Evolutionary conservation across 495 filamentous ascomycete genomes (phyloP).

Genomic region (Lophium mytilinum): DNA sequence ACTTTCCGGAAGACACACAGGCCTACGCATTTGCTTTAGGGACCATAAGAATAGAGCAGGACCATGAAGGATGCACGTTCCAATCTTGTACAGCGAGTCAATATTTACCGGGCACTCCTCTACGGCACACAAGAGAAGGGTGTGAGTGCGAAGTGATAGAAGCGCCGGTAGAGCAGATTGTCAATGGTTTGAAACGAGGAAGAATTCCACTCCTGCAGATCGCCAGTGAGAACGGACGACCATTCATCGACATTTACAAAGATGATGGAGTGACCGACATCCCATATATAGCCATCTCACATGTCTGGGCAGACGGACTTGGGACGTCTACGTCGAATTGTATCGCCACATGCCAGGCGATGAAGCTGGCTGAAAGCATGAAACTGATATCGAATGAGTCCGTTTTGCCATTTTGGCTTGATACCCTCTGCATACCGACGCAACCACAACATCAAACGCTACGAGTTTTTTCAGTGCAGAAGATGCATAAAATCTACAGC

Average conservation of each 20-base stretch:
- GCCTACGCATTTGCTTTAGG: not conserved
- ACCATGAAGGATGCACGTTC: not conserved
- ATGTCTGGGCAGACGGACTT: not conserved
- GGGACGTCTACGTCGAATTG: not conserved
- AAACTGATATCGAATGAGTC: not conserved
- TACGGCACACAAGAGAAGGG: not conserved
- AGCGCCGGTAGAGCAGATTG: slow-evolving; percentile 1
- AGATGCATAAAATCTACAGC: slow-evolving; percentile 6
- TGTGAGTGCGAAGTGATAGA: not conserved
- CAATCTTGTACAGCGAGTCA: slow-evolving; percentile 2
- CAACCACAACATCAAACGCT: not conserved
- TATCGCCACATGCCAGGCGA: not conserved
- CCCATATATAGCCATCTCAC: not conserved
- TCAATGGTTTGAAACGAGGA: not conserved
- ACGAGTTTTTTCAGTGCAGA: slow-evolving; percentile 2
- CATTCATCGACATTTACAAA: not conserved
- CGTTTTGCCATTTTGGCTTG: not conserved
- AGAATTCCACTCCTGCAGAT: not conserved
- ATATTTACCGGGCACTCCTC: not conserved
- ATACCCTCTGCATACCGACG: not conserved
- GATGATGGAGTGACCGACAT: not conserved
- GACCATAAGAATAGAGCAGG: not conserved
- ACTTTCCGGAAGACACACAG: not conserved
- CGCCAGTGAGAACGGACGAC: not conserved
- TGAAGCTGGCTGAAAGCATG: not conserved